Evolutionary conservation across 73 alveolate genomes (phyloP), one percentile per base, ranked within the genome.

Genomic region (Paramecium pentaurelia): DNA sequence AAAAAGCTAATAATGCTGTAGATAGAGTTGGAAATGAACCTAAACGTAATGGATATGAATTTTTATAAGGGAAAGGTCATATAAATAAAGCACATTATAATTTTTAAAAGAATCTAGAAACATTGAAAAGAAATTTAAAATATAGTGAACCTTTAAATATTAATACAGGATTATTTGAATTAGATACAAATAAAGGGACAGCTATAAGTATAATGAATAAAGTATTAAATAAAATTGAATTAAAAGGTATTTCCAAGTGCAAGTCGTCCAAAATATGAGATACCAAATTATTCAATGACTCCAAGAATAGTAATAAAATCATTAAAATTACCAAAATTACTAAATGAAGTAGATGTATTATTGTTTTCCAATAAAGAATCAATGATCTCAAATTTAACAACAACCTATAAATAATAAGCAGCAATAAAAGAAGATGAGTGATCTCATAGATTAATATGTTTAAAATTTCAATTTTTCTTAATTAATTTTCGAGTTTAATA

Each of bases 171-270:
- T 80, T 80, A 80, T 80, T 80, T 80, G 91, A 80, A 8, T 32
- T 80, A 6, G 91, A 80, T 45, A 12, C 42, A 27, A 80, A 42
- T 45, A 80, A 80, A 22, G 91, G 91, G 9, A 32, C 77, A 40
- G 91, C 91, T 6, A 45, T 80, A 22, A 80, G 91, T 80, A 80
- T 80, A 80, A 80, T 80, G 91, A 80, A 80, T 80, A 80, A 44
- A 27, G 91, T 80, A 80, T 11, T 0, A 68, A 75, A 20, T 22
- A 12, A 20, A 80, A 45, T 45, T 42, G 58, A 22, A 22, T 45
- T n/a, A 20, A 5, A 44, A 80, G 75, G 91, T 80, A 25, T 80
- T 80, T 80, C 91, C 91, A 10, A 28, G 77, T 38, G 77, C 91
- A 11, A 80, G 47, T 42, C 47, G 91, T 32, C 91, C 71, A 6